Base-by-base conservation (phyloP, 306 rosid genomes). In the Dalbergia cochinchinensis region DNA sequence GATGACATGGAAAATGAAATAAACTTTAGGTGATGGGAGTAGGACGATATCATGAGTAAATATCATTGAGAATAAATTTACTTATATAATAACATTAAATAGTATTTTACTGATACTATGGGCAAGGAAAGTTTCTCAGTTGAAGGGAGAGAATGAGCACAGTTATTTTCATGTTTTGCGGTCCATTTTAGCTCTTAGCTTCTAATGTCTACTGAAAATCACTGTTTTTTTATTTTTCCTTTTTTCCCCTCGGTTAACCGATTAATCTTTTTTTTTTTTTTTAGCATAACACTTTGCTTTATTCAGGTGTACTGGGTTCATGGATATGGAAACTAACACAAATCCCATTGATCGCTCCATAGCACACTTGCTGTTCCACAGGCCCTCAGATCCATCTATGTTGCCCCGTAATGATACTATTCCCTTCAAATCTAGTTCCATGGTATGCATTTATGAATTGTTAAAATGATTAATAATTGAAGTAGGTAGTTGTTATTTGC, bases 301-400 rank as follows among this genome's bases (percentile, higher is more conserved):
- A 41, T 63, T 44, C 88, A 88, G 95, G 87, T 87, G 87, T 69
- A 51, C 82, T 18, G 86, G 86, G 18, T 84, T 89, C 72, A 47
- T 87, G 79, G 91, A 84, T 74, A 53, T 91, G 65, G 96, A 91
- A 84, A 89, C 93, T 12, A 82, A 88, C 74, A 91, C 96, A 26
- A 89, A 91, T 83, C 93, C 96, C 13, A 89, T 91, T 35, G 96
- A 91, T 74, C 93, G 93, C 71, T 87, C 93, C 14, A 85, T 91
- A 69, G 93, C 93, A 26, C 93, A 91, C 85, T 77, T 91, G 65
- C 85, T 91, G 74, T 91, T 91, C 81, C 96, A 91, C 86, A 83
- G 93, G 76, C 96, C 96, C 20, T 84, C 84, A 5, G 96, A 86
- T 74, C 75, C 88, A 68, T 91, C 91, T 3, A 15, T 77, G 54